A percentile compares a stretch with the other conserved stretches of the same genome.
Evolutionary conservation across 306 rosid species (phyloP).

Genomic region (Vigna angularis): DNA sequence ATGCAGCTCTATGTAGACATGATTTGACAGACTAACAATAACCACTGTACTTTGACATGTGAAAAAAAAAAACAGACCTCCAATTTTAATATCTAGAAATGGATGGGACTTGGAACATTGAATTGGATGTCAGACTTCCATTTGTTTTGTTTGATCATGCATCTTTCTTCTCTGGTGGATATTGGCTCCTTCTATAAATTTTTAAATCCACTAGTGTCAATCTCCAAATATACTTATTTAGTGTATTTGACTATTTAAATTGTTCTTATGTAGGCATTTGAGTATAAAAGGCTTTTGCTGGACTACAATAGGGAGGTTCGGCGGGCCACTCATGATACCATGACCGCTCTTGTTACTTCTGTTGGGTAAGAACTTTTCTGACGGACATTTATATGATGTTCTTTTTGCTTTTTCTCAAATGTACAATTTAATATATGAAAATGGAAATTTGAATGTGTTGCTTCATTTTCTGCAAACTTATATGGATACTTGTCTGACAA

Average conservation of each 20-base stretch:
- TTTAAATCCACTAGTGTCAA: conserved; percentile 9
- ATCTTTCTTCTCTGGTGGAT: conserved; percentile 1
- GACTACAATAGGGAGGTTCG: conserved; percentile 97
- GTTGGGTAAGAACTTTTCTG: conserved; percentile 69
- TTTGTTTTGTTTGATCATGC: conserved; percentile 17
- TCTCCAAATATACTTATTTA: conserved; percentile 29
- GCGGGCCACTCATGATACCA: conserved; percentile 90
- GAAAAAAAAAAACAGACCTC: not conserved
- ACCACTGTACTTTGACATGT: not conserved
- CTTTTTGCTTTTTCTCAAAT: conserved; percentile 34
- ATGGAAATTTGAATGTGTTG: conserved; percentile 25
- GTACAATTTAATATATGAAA: conserved; percentile 35
- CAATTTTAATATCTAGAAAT: not conserved
- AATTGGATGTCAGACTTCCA: conserved; percentile 1
- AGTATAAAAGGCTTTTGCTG: conserved; percentile 88
- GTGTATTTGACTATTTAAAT: conserved; percentile 32
- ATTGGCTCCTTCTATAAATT: not conserved
- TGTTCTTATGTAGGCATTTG: conserved; percentile 71
- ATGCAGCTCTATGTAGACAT: not conserved
- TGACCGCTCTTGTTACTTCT: conserved; percentile 72
- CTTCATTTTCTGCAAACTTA: conserved; percentile 36
- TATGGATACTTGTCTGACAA: conserved; percentile 22
- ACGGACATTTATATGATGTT: conserved; percentile 35
- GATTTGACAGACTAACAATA: not conserved
- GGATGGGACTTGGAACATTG: not conserved